These are phyloP conservation scores for Boletus eberwhitei DNA, from an alignment of 768 basidiomycete species.

Conservation along the genomic window DNA sequence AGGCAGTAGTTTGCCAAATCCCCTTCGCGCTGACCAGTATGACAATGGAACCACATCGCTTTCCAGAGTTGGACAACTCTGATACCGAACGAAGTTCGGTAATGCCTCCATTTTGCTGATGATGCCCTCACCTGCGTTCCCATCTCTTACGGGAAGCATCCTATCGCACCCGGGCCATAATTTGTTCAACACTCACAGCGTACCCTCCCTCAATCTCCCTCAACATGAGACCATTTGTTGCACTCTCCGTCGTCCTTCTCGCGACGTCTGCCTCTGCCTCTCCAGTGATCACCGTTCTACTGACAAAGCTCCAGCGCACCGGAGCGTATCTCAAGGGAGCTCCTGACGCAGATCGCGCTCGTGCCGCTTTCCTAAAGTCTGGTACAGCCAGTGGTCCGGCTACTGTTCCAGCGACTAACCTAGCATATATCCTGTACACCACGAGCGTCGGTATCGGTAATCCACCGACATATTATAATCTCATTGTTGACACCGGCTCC, in stretches of 20 bases:
- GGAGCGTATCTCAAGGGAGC: slow-evolving; percentile 18
- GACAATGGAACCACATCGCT: no score
- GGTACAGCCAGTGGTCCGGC: background rate
- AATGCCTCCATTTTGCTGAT: no score
- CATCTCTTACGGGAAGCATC: background rate
- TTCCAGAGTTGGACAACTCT: no score
- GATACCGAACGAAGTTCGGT: no score
- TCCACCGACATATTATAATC: slow-evolving; percentile 27
- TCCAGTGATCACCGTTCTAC: slow-evolving; percentile 3
- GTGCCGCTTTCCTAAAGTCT: slow-evolving; percentile 10
- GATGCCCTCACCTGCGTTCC: no score
- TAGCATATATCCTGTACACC: slow-evolving; percentile 19
- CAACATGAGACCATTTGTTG: slow-evolving; percentile 12
- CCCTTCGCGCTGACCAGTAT: no score
- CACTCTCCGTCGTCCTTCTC: slow-evolving; percentile 6
- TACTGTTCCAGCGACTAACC: slow-evolving; percentile 16
- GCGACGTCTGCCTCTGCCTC: slow-evolving; percentile 3
- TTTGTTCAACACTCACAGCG: background rate
- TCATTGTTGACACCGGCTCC: slow-evolving; percentile 33
- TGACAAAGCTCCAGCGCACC: slow-evolving; percentile 13
- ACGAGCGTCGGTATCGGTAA: slow-evolving; percentile 25
- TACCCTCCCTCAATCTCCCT: background rate
- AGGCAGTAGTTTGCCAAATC: no score
- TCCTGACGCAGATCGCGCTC: slow-evolving; percentile 17
- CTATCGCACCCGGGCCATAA: background rate